Evolutionary conservation across 345 rosid genomes (phyloP).

Genomic region (Euphorbia tirucalli): DNA sequence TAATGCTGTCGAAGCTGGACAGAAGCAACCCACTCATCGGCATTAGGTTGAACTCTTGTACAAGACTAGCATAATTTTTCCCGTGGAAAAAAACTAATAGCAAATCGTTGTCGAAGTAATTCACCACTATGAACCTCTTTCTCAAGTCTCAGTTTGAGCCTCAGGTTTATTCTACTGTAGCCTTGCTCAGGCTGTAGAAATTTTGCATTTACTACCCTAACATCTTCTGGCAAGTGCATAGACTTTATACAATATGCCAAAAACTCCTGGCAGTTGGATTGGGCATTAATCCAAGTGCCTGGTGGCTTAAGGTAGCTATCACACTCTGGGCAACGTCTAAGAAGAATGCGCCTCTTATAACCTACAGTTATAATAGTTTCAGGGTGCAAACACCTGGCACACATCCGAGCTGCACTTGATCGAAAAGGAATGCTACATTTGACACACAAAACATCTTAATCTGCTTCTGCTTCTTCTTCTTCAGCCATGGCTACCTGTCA

Average conservation of each 20-base stretch:
- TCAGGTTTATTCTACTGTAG: too few species aligned
- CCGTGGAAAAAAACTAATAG: conserved; percentile 26
- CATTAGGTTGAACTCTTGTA: conserved; percentile 48
- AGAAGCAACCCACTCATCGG: conserved; percentile 60
- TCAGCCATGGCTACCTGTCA: too few species aligned
- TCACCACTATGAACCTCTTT: conserved; percentile 35
- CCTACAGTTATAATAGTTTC: too few species aligned
- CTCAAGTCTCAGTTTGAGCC: too few species aligned
- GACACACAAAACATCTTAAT: too few species aligned
- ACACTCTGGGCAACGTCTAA: too few species aligned
- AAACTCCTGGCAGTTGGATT: conserved; percentile 47
- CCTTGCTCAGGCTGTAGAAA: conserved; percentile 22
- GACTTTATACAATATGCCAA: conserved; percentile 41
- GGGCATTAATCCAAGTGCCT: conserved; percentile 46
- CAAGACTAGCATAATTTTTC: too few species aligned
- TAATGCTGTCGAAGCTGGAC: conserved; percentile 15
- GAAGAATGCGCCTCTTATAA: too few species aligned
- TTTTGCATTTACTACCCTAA: conserved; percentile 41
- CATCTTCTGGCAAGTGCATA: conserved; percentile 26
- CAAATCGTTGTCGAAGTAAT: conserved; percentile 28
- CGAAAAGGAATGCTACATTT: too few species aligned
- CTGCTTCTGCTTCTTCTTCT: too few species aligned
- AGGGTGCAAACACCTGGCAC: too few species aligned
- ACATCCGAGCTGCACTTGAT: too few species aligned
- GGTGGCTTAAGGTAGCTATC: conserved; percentile 25